Evolutionary conservation across 1,284 basidiomycete genomes (phyloP).

Genomic region (Fomitopsis schrenkii): DNA sequence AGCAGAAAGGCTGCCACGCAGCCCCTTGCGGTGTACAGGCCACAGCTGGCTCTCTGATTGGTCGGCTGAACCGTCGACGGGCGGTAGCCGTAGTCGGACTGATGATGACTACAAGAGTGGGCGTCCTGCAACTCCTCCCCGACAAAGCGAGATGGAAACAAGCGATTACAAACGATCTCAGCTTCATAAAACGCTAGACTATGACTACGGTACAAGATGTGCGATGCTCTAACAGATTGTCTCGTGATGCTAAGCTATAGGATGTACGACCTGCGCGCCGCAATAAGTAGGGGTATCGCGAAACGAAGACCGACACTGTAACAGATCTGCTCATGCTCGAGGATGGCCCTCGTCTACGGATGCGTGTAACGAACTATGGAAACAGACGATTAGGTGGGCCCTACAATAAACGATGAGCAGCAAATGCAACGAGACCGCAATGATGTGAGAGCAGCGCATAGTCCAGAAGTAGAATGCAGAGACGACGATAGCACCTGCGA

Average conservation of each 20-base stretch:
- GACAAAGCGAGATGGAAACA: neutral
- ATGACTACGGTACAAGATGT: conserved; percentile 53
- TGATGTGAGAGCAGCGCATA: conserved; percentile 56
- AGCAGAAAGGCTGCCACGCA: conserved; percentile 1
- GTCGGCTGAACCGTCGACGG: neutral
- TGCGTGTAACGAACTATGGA: conserved; percentile 33
- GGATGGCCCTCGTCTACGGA: conserved; percentile 39
- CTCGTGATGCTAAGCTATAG: conserved; percentile 56
- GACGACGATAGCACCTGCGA: neutral
- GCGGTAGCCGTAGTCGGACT: neutral
- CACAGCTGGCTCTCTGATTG: neutral
- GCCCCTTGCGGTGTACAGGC: neutral
- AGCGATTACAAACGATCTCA: neutral
- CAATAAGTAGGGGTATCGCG: conserved; percentile 55
- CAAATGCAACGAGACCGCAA: conserved; percentile 51
- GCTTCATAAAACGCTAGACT: conserved; percentile 26
- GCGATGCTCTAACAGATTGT: conserved; percentile 64
- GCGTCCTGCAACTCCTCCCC: neutral
- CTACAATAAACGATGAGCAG: conserved; percentile 52
- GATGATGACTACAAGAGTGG: neutral
- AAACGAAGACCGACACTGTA: conserved; percentile 45
- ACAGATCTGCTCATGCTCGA: conserved; percentile 43
- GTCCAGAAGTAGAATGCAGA: conserved; percentile 19
- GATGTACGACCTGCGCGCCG: conserved; percentile 48
- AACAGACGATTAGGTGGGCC: conserved; percentile 44